These are phyloP conservation scores for Xerophyta viscosa DNA, from an alignment of 106 monocot genomes.

Conservation along the genomic window DNA sequence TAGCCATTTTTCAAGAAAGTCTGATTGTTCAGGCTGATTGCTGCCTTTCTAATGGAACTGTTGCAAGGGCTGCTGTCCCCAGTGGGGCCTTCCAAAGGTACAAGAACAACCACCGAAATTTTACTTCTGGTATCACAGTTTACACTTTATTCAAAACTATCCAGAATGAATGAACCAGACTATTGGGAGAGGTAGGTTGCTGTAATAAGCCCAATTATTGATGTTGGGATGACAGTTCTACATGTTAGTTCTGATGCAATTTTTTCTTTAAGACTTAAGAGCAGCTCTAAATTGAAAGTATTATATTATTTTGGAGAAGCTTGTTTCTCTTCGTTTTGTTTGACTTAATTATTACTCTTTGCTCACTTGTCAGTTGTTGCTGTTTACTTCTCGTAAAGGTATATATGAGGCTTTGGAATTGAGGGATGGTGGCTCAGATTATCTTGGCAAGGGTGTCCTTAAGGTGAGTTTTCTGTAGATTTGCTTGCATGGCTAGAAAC, in stretches of 20 bases:
- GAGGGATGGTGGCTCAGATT: conserved; percentile 92
- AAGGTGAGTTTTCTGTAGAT: too few relatives aligned
- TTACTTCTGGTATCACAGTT: neutral
- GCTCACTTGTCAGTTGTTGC: neutral
- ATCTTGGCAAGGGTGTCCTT: conserved; percentile 83
- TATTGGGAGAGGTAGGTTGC: too few relatives aligned
- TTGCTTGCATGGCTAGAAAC: too few relatives aligned
- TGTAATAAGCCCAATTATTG: too few relatives aligned
- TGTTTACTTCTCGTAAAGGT: conserved; percentile 22
- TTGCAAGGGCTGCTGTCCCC: conserved; percentile 74
- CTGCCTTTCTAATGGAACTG: conserved; percentile 32
- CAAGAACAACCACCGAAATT: neutral
- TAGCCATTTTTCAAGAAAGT: neutral
- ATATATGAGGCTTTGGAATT: conserved; percentile 95
- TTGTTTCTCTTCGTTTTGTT: too few relatives aligned
- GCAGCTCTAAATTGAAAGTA: too few relatives aligned
- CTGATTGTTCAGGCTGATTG: conserved; percentile 47
- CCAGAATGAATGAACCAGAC: too few relatives aligned
- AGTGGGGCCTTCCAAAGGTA: conserved; percentile 98
- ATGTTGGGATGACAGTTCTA: too few relatives aligned
- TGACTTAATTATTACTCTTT: neutral
- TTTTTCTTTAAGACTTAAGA: too few relatives aligned
- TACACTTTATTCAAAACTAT: too few relatives aligned
- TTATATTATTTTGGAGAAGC: too few relatives aligned
- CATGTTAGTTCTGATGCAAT: too few relatives aligned